phyloP scores from a whole-genome alignment of 306 rosid species.

The Glycine tomentella region DNA sequence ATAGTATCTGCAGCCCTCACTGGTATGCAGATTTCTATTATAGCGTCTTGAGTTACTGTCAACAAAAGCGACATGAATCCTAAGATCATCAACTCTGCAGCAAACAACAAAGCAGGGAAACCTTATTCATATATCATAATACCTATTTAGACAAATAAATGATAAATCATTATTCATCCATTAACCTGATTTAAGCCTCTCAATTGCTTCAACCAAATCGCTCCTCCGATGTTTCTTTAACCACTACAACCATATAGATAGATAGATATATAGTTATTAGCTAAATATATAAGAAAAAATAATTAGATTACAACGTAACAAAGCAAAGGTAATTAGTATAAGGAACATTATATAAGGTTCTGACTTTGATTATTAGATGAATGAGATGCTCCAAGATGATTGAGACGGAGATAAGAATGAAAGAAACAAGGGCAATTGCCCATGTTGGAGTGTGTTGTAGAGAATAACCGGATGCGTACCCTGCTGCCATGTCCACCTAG shows the following conservation, averaged over 20 bases:
- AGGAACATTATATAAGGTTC: background rate
- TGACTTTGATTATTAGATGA: conserved; percentile 20
- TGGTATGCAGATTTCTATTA: conserved; percentile 29
- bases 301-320: background rate
- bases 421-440: conserved; percentile 10
- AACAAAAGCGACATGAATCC: conserved; percentile 35
- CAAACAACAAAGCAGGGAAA: background rate
- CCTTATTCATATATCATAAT: background rate
- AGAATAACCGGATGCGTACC: background rate
- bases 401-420: conserved; percentile 10
- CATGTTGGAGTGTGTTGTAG: conserved; percentile 17
- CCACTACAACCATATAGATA: conserved; percentile 13
- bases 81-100: conserved; percentile 25
- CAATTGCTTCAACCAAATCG: conserved; percentile 27
- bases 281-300: background rate
- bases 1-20: conserved; percentile 14
- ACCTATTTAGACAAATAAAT: background rate
- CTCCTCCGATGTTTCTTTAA: conserved; percentile 24
- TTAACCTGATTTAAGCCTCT: conserved; percentile 31
- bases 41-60: conserved; percentile 20
- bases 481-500: conserved; percentile 13
- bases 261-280: background rate
- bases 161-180: background rate
- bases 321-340: background rate
- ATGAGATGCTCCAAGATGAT: conserved; percentile 37